Evolutionary conservation across 345 rosid genomes (phyloP).

Genomic region (Eucalyptus dawsonii): DNA sequence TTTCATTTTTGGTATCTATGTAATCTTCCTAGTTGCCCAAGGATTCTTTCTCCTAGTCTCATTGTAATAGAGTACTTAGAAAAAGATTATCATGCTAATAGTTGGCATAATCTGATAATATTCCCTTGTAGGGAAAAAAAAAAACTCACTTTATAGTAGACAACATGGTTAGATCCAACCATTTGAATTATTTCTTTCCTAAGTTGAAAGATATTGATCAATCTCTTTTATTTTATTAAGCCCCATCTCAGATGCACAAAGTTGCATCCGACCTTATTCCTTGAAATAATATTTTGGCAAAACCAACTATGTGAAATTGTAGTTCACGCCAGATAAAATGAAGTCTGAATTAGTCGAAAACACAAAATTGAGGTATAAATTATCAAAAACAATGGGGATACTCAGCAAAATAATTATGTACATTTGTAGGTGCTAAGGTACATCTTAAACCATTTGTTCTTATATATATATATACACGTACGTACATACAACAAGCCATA

Average conservation of each 20-base stretch:
- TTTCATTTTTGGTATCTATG: not conserved
- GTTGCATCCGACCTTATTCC: not conserved
- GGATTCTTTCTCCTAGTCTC: not conserved
- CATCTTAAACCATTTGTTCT: not conserved
- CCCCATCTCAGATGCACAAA: not conserved
- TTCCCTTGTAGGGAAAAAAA: not conserved
- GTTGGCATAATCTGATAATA: not conserved
- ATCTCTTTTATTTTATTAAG: not conserved
- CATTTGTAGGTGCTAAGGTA: not conserved
- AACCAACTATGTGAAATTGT: not conserved
- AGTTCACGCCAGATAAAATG: not conserved
- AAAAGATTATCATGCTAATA: not conserved
- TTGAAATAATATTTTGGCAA: not conserved
- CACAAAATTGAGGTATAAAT: not conserved
- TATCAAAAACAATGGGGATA: not conserved
- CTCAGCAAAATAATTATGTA: not conserved
- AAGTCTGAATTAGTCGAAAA: accelerated
- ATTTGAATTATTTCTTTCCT: not conserved
- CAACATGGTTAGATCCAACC: not conserved
- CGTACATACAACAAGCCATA: not conserved
- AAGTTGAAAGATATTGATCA: not conserved
- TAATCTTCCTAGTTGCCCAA: not conserved
- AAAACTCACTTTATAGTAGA: not conserved
- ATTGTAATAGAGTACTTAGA: not conserved
- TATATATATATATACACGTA: no score